Conservation (phyloP, 2,329 filamentous ascomycete genomes). For the Tolypocladium ovalisporum region DNA sequence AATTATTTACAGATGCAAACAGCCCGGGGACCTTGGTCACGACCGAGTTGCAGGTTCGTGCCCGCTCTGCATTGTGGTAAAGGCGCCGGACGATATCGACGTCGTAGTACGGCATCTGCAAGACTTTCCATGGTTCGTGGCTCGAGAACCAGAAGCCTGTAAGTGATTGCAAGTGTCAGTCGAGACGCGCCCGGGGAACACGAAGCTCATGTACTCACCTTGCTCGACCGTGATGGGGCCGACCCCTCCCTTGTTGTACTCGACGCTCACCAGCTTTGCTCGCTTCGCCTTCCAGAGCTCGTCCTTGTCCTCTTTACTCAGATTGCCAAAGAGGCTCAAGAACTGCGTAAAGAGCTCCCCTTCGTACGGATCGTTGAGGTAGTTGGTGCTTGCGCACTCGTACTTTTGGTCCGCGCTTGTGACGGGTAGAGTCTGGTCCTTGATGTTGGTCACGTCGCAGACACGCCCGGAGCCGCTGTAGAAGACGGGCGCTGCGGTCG, state of each 20-base stretch:
- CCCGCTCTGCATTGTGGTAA: slow-evolving; percentile 27
- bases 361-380: slow-evolving; percentile 30
- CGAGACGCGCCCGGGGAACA: not conserved
- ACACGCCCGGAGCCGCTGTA: slow-evolving; percentile 25
- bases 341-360: slow-evolving; percentile 30
- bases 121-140: slow-evolving; percentile 29
- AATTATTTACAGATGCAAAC: slow-evolving; percentile 31
- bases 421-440: slow-evolving; percentile 20
- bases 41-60: slow-evolving; percentile 29
- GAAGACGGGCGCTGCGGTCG: slow-evolving; percentile 24
- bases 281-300: slow-evolving; percentile 26
- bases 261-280: slow-evolving; percentile 22
- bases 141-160: slow-evolving; percentile 28
- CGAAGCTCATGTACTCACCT: slow-evolving; percentile 10
- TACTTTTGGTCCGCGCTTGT: slow-evolving; percentile 17
- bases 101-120: slow-evolving; percentile 31
- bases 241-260: slow-evolving; percentile 23
- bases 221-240: slow-evolving; percentile 30
- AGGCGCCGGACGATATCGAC: slow-evolving; percentile 26
- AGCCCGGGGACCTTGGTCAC: slow-evolving; percentile 25
- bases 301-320: slow-evolving; percentile 20
- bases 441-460: slow-evolving; percentile 25
- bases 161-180: not conserved
- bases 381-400: slow-evolving; percentile 20
- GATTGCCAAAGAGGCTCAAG: slow-evolving; percentile 24